Evolutionary conservation across 768 basidiomycete species (phyloP).

Genomic region (Ramaria sp.): DNA sequence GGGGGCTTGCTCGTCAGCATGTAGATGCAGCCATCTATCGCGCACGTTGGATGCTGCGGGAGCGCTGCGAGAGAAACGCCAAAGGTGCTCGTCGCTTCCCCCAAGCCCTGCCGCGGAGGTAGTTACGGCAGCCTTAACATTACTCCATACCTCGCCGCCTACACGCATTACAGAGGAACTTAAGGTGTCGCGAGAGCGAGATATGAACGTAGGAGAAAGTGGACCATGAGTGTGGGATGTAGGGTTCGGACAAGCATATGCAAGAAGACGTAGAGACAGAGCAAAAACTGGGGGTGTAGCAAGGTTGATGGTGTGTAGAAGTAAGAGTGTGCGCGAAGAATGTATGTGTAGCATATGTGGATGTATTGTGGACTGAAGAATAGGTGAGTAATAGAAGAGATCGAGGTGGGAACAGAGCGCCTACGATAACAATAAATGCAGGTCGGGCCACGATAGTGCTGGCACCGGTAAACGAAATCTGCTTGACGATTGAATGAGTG

Average conservation of each 20-base stretch:
- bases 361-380: conserved; percentile 42
- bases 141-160: conserved; percentile 43
- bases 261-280: conserved; percentile 52
- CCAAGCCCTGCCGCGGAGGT: not conserved
- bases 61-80: conserved; percentile 47
- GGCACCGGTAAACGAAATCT: conserved; percentile 33
- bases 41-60: conserved; percentile 29
- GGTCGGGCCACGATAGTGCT: conserved; percentile 18
- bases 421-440: conserved; percentile 47
- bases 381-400: not conserved
- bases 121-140: conserved; percentile 49
- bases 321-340: conserved; percentile 41
- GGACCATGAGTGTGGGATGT: conserved; percentile 12
- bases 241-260: conserved; percentile 36
- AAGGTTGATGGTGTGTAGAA: conserved; percentile 36
- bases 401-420: conserved; percentile 16
- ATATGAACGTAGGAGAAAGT: conserved; percentile 17
- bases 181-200: conserved; percentile 11
- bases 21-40: conserved; percentile 1
- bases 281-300: conserved; percentile 41
- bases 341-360: conserved; percentile 47
- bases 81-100: not conserved
- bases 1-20: not conserved
- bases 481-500: conserved; percentile 41
- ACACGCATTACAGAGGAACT: conserved; percentile 23